Conservation (phyloP, 768 basidiomycete species). For the Hemileccinum impolitum region DNA sequence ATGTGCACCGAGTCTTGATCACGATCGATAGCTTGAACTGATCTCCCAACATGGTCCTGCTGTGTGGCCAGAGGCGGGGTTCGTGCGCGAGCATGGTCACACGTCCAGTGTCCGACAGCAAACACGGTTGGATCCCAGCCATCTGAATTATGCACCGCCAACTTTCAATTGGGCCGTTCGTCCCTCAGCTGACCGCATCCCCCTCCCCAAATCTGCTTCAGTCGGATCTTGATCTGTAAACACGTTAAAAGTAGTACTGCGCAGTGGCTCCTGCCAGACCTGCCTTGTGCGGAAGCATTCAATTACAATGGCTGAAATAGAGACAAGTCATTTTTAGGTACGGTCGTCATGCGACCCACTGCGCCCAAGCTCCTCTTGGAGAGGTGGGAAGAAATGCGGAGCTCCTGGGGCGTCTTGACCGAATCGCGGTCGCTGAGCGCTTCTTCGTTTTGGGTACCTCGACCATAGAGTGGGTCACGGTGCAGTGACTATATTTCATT, state of each 20-base stretch:
- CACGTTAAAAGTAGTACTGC: background rate
- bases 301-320: background rate
- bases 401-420: background rate
- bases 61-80: too few species aligned
- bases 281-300: conserved; percentile 1
- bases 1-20: background rate
- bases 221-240: background rate
- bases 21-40: background rate
- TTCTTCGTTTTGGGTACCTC: background rate
- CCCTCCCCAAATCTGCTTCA: background rate
- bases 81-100: background rate
- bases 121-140: background rate
- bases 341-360: conserved; percentile 12
- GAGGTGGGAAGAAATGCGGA: conserved; percentile 12
- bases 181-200: background rate
- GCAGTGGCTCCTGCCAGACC: background rate
- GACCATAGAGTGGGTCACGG: background rate
- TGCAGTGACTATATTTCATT: conserved; percentile 7
- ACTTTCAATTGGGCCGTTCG: background rate
- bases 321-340: background rate
- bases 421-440: background rate
- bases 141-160: background rate
- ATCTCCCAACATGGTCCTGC: background rate
- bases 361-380: background rate
- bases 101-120: background rate